phyloP scores from a whole-genome alignment of 2,329 filamentous ascomycete genomes.

The Achaetomium macrosporum region DNA sequence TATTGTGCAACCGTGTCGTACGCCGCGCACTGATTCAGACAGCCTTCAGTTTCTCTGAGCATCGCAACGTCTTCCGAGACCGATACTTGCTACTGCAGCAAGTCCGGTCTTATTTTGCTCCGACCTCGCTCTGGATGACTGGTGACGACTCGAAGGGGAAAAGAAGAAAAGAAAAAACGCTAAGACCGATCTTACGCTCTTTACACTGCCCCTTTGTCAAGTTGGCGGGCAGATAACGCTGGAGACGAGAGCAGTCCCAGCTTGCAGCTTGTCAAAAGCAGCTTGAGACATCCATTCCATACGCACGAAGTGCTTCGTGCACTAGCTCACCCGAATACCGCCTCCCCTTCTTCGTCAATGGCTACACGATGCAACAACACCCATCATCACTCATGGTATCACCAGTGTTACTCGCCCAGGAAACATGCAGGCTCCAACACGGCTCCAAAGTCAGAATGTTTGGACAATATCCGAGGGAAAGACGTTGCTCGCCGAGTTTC shows the following conservation, averaged over 20 bases:
- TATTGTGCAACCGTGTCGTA: not conserved
- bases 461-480: not conserved
- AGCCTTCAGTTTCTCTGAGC: not conserved
- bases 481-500: not conserved
- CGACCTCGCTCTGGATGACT: not conserved
- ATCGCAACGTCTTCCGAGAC: not conserved
- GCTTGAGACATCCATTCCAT: too few relatives aligned
- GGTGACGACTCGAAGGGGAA: too few relatives aligned
- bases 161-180: too few relatives aligned
- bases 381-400: slow-evolving; percentile 32
- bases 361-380: slow-evolving; percentile 33
- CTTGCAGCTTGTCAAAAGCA: too few relatives aligned
- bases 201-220: too few relatives aligned
- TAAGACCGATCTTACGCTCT: too few relatives aligned
- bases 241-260: too few relatives aligned
- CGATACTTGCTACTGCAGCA: not conserved
- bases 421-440: slow-evolving; percentile 11
- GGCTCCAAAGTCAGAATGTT: not conserved
- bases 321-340: too few relatives aligned
- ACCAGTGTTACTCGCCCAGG: slow-evolving; percentile 31
- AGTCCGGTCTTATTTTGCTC: not conserved
- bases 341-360: not conserved
- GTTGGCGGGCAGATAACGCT: too few relatives aligned
- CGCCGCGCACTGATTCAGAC: not conserved
- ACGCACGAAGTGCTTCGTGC: too few relatives aligned